Evolutionary conservation across 2,329 filamentous ascomycete genomes (phyloP).

Genomic region (Colletotrichum agaves): DNA sequence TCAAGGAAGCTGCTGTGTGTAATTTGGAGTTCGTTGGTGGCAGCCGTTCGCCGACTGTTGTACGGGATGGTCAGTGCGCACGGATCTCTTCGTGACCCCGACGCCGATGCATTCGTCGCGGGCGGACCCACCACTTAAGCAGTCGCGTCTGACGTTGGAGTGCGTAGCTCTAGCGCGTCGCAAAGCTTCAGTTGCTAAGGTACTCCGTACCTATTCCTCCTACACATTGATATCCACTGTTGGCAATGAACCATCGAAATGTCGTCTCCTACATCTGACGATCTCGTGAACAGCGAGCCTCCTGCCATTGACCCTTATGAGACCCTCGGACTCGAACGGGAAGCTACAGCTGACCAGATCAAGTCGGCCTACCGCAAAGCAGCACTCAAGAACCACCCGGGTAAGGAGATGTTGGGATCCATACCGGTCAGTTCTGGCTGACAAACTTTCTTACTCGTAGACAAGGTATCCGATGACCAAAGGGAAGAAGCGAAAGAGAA

Average conservation of each 20-base stretch:
- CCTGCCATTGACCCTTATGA: constrained; percentile 81
- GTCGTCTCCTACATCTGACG: constrained; percentile 54
- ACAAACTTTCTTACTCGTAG: constrained; percentile 51
- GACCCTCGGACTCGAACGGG: constrained; percentile 76
- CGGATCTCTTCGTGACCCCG: background rate
- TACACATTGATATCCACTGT: constrained; percentile 7
- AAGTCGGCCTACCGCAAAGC: constrained; percentile 93
- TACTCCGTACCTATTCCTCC: no score
- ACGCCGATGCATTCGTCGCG: background rate
- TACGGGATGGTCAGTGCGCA: background rate
- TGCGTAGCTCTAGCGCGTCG: constrained; percentile 19
- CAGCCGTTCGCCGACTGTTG: constrained; percentile 7
- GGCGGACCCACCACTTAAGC: constrained; percentile 32
- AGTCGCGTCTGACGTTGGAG: constrained; percentile 27
- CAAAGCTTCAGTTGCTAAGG: constrained; percentile 11
- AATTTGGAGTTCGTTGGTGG: background rate
- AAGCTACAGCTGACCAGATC: constrained; percentile 81
- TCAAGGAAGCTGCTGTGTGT: background rate
- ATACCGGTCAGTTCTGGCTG: background rate
- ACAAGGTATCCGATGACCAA: constrained; percentile 78
- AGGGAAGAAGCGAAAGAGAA: constrained; percentile 79
- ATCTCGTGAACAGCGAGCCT: constrained; percentile 65
- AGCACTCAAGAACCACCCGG: constrained; percentile 87
- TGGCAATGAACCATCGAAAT: constrained; percentile 15
- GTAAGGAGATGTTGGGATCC: constrained; percentile 55